These are phyloP conservation scores for Myxozyma lipomycoides DNA, from an alignment of 805 yeast genomes.

Conservation along the genomic window DNA sequence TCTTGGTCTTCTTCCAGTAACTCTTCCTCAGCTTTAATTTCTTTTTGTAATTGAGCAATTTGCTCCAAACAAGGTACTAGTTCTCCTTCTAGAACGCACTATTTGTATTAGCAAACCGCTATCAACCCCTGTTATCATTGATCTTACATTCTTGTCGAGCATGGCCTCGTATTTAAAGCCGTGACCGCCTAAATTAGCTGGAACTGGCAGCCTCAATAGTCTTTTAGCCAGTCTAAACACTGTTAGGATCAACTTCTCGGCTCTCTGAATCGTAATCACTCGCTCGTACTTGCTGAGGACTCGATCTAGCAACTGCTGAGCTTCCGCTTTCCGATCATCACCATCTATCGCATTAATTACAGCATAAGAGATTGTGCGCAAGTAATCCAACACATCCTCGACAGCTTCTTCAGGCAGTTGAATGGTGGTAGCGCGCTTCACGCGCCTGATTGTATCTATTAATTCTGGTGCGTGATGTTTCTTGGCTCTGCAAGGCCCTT, in stretches of 20 bases:
- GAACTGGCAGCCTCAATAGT: conserved; percentile 16
- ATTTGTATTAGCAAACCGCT: background rate
- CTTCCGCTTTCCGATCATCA: conserved; percentile 11
- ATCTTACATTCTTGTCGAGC: conserved; percentile 15
- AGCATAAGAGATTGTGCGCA: conserved; percentile 11
- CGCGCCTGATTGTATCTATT: background rate
- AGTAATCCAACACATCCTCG: background rate
- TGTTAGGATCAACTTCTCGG: background rate
- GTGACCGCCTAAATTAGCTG: background rate
- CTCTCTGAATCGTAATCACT: no score
- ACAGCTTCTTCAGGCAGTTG: background rate
- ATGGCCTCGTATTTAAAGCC: conserved; percentile 18
- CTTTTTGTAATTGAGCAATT: conserved; percentile 15
- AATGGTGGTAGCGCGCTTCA: background rate
- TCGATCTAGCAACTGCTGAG: conserved; percentile 11
- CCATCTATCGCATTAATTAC: conserved; percentile 7
- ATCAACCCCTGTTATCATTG: background rate
- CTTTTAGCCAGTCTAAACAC: no score
- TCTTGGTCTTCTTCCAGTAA: conserved; percentile 8
- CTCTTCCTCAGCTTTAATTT: conserved; percentile 12
- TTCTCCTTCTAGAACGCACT: conserved; percentile 6
- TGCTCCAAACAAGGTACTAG: conserved; percentile 12
- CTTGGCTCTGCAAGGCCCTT: no score
- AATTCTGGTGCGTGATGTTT: no score
- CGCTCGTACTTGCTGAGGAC: conserved; percentile 12